Conservation (phyloP, 495 filamentous ascomycete genomes). For the Cercophora sp. region DNA sequence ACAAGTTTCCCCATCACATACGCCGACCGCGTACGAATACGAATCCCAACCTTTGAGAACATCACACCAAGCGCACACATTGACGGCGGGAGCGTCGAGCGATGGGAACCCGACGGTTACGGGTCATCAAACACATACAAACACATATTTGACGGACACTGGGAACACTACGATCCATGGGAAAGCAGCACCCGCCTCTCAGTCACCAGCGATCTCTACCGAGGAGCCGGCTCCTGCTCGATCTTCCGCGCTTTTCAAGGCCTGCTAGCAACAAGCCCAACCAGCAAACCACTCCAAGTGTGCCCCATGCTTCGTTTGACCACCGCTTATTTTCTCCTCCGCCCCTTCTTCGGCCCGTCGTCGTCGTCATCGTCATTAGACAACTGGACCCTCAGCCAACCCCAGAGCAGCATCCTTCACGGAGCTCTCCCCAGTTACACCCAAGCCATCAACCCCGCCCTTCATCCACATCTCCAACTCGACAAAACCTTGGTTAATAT, state of each 20-base stretch:
- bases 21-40: conserved; percentile 73
- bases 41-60: conserved; percentile 16
- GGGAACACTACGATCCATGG: conserved; percentile 83
- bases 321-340: conserved; percentile 79
- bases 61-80: conserved; percentile 48
- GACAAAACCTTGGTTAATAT: conserved; percentile 66
- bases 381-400: conserved; percentile 33
- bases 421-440: conserved; percentile 71
- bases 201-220: conserved; percentile 74
- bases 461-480: conserved; percentile 76
- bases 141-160: conserved; percentile 65
- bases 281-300: too few relatives aligned
- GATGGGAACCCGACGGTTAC: conserved; percentile 87
- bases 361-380: conserved; percentile 44
- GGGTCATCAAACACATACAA: conserved; percentile 62
- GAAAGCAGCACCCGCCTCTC: conserved; percentile 66
- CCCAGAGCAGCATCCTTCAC: conserved; percentile 57
- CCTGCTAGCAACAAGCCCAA: conserved; percentile 72
- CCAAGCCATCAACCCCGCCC: conserved; percentile 64
- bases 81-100: conserved; percentile 77
- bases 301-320: conserved; percentile 72
- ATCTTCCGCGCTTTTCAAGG: conserved; percentile 89
- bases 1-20: conserved; percentile 63
- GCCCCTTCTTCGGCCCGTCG: conserved; percentile 68
- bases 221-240: conserved; percentile 73